These are phyloP conservation scores for Kwoniella bestiolae DNA, from an alignment of 768 basidiomycete species.

Conservation along the genomic window DNA sequence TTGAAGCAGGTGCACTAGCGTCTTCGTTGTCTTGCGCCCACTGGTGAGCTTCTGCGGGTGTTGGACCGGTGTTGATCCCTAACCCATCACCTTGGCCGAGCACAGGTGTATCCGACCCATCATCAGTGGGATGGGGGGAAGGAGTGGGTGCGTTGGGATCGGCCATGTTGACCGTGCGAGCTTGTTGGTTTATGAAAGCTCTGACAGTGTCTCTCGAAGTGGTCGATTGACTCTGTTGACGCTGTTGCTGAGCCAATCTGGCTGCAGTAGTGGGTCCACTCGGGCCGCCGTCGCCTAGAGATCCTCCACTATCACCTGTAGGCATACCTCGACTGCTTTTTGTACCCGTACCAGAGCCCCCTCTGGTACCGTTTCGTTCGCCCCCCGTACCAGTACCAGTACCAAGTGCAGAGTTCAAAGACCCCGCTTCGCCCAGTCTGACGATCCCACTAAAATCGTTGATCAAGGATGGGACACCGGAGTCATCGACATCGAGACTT, in stretches of 20 bases:
- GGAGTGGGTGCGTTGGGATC: slow-evolving; percentile 56
- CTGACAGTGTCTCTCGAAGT: slow-evolving; percentile 33
- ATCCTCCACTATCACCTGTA: not conserved
- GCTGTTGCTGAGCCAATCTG: slow-evolving; percentile 25
- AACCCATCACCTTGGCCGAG: not conserved
- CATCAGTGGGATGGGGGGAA: slow-evolving; percentile 16
- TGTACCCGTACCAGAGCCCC: slow-evolving; percentile 3
- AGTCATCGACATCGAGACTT: slow-evolving; percentile 34
- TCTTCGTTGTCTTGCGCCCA: slow-evolving; percentile 5
- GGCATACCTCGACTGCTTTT: not conserved
- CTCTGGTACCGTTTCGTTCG: slow-evolving; percentile 21
- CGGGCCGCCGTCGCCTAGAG: not conserved
- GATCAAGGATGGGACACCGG: slow-evolving; percentile 33
- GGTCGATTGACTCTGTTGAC: slow-evolving; percentile 3
- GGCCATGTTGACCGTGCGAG: slow-evolving; percentile 41
- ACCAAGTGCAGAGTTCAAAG: slow-evolving; percentile 14
- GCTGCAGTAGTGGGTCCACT: slow-evolving; percentile 26
- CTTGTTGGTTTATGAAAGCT: slow-evolving; percentile 44
- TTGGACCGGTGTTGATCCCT: slow-evolving; percentile 4
- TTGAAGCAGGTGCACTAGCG: slow-evolving; percentile 25
- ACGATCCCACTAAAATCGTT: slow-evolving; percentile 49
- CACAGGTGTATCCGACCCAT: not conserved
- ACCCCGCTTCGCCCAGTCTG: slow-evolving; percentile 34
- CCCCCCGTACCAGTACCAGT: slow-evolving; percentile 17
- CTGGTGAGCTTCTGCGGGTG: not conserved